Evolutionary conservation across 1,284 basidiomycete genomes (phyloP).

Genomic region (Polyporus tsugae): DNA sequence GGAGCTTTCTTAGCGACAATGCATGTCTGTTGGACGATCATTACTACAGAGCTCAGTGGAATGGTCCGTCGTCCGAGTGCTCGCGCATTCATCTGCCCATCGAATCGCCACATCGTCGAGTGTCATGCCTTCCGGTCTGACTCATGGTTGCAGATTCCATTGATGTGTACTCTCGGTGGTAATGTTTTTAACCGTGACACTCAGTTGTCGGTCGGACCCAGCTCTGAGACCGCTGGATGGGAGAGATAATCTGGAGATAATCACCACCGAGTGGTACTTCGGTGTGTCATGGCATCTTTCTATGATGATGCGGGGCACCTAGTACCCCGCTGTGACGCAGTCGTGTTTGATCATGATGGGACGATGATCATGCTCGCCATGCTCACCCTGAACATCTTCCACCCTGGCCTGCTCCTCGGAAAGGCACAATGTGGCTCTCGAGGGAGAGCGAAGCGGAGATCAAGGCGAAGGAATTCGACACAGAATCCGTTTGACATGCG

Average conservation of each 20-base stretch:
- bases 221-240: conserved; percentile 57
- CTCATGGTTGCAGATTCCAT: too few relatives aligned
- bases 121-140: too few relatives aligned
- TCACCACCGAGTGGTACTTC: conserved; percentile 58
- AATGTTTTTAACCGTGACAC: too few relatives aligned
- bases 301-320: background rate
- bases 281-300: conserved; percentile 41
- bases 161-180: too few relatives aligned
- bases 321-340: conserved; percentile 36
- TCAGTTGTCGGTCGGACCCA: conserved; percentile 29
- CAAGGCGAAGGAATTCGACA: background rate
- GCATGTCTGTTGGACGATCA: too few relatives aligned
- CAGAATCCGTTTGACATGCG: background rate
- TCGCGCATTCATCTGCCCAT: too few relatives aligned
- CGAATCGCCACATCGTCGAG: too few relatives aligned
- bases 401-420: conserved; percentile 48
- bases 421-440: conserved; percentile 15
- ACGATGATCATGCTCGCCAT: conserved; percentile 63
- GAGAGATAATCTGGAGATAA: conserved; percentile 56
- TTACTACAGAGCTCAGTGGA: too few relatives aligned
- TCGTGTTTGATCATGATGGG: conserved; percentile 65
- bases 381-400: conserved; percentile 57
- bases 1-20: too few relatives aligned
- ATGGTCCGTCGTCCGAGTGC: too few relatives aligned
- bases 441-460: background rate